phyloP scores from a whole-genome alignment of 2,329 filamentous ascomycete genomes.

The Colletotrichum higginsianum region DNA sequence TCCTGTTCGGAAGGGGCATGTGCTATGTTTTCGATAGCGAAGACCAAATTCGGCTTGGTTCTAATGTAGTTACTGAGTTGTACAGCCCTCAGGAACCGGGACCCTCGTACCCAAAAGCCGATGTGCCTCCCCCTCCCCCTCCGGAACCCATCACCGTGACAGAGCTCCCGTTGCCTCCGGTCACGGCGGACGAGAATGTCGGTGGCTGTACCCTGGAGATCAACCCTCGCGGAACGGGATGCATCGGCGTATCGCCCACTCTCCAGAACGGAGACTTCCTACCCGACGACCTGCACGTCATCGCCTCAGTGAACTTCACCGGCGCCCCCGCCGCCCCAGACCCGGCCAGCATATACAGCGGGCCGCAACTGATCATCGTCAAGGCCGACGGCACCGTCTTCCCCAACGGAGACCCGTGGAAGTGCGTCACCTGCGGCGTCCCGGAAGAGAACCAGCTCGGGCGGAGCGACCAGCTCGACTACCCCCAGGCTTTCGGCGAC shows the following conservation, averaged over 20 bases:
- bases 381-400: constrained; percentile 59
- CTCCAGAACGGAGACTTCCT: constrained; percentile 51
- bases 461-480: constrained; percentile 49
- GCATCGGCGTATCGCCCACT: constrained; percentile 47
- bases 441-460: constrained; percentile 50
- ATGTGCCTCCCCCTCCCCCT: constrained; percentile 45
- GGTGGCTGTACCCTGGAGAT: constrained; percentile 53
- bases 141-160: constrained; percentile 54
- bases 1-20: not conserved
- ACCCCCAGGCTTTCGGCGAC: constrained; percentile 60
- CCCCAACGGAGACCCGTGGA: constrained; percentile 61
- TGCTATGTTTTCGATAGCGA: not conserved
- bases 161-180: constrained; percentile 56
- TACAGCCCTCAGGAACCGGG: not conserved
- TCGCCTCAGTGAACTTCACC: constrained; percentile 56
- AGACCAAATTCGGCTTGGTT: not conserved
- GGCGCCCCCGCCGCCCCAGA: constrained; percentile 58
- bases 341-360: constrained; percentile 58
- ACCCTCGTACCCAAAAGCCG: not conserved
- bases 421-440: constrained; percentile 62
- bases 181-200: constrained; percentile 44
- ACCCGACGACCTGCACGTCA: constrained; percentile 60
- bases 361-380: constrained; percentile 59
- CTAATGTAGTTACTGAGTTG: not conserved
- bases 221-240: constrained; percentile 56